Evolutionary conservation across 1,139 yeast species (phyloP), one percentile per base, ranked within the genome.

Genomic region (Lodderomyces orthopsilosis): DNA sequence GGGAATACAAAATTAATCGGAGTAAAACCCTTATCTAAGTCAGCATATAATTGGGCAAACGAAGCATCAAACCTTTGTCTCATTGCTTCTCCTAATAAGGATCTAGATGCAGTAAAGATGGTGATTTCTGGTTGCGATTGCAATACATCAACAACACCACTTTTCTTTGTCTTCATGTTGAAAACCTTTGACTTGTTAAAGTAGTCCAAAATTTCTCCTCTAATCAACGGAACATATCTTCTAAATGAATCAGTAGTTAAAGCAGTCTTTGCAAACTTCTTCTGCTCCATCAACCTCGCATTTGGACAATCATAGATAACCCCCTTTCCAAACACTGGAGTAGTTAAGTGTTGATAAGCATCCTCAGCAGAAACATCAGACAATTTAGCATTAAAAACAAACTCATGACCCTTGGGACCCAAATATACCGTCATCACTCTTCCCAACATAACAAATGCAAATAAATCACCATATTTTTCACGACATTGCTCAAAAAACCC

Each of bases 331-430:
- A 93, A 93, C 22, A 90, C 97, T 14, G 98, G 98, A 10, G 98
- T 93, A 26, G 98, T 93, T 66, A 93, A 77, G 63, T 91, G 97
- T 50, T 84, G 77, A 70, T 93, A 93, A 30, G 98, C 98, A 41
- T 85, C 98, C 65, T 93, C 98, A 43, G 98, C 98, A 47, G 91
- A 83, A 23, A 91, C 98, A 55, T 90, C 96, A 26, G 83, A 79
- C 44, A 87, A 75, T 66, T 87, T 91, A 39, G 96, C 90, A 66
- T 94, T 94, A 56, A 93, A 81, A 40, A 93, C 89, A 63, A 93
- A 91, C 65, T 93, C 98, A 65, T 94, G 97, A 51, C 98, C 98
- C 67, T 88, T 87, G 54, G 98, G 97, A 40, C 98, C 98, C 56
- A 93, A 72, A 62, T 89, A 90, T 45, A 93, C 98, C 8, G 97